Conservation (phyloP, 805 yeast species). For the Kluyveromyces siamensis region DNA sequence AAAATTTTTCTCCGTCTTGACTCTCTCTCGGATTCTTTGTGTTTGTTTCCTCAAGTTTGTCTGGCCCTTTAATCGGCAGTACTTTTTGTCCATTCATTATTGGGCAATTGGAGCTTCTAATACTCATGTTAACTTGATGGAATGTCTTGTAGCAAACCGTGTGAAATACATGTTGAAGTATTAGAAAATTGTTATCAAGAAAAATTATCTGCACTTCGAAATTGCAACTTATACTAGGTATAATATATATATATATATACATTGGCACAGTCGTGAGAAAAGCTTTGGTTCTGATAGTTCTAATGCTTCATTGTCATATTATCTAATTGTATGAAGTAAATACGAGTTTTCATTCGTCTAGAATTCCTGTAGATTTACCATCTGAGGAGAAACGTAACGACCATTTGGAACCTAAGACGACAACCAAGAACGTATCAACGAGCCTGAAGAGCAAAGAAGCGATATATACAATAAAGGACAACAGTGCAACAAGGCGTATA, state of each 20-base stretch:
- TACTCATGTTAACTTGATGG: neutral
- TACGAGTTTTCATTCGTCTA: slow-evolving; percentile 8
- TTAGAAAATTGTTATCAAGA: neutral
- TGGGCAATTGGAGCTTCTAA: too few relatives aligned
- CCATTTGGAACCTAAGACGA: slow-evolving; percentile 51
- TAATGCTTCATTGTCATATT: too few relatives aligned
- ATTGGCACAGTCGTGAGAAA: too few relatives aligned
- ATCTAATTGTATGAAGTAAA: too few relatives aligned
- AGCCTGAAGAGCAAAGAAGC: slow-evolving; percentile 57
- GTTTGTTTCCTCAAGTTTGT: neutral
- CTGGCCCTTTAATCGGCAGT: neutral
- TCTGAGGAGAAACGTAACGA: slow-evolving; percentile 26
- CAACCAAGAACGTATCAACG: slow-evolving; percentile 44
- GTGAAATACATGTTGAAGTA: neutral
- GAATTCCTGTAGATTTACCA: slow-evolving; percentile 17
- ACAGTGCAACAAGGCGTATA: slow-evolving; percentile 66
- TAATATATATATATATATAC: too few relatives aligned
- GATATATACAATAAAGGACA: slow-evolving; percentile 71
- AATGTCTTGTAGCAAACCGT: neutral
- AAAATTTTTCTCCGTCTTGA: neutral
- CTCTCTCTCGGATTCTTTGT: neutral
- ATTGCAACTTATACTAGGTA: neutral
- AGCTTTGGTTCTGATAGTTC: too few relatives aligned
- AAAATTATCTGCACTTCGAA: neutral
- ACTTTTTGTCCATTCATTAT: neutral